Base-by-base conservation (phyloP, 805 yeast genomes). In the Jamesozyma piceae region DNA sequence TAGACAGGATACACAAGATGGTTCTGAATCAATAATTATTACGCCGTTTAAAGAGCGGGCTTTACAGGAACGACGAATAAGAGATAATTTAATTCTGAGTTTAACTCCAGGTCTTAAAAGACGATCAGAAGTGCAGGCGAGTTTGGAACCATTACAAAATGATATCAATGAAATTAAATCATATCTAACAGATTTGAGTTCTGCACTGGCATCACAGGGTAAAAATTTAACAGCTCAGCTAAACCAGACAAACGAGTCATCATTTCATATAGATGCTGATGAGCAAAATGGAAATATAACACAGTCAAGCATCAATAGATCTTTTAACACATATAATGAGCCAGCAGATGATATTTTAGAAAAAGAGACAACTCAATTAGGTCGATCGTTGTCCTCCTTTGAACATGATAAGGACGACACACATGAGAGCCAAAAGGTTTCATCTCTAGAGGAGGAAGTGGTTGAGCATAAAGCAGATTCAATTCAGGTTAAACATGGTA, bases 31-130 rank as follows among this genome's bases (percentile, higher is more conserved):
- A 18, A 41, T 41, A 9, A 45, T 45, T 15, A 33, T 47, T 19
- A 55, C 60, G 5, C 60, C 60, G 3, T 55, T 54, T 28, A 51
- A 52, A 38, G 52, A 49, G 24, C 44, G 55, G 14, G 60, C 60
- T 4, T 33, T 55, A 8, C 51, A 50, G 38, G 58, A 55, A 19
- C 50, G 50, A 28, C 38, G 49, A 26, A 15, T 50, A 20, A 44
- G 46, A 39, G 55, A 54, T 15, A 52, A 47, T 31, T 24, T 55
- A 21, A 20, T 52, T 14, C 39, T 51, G 19, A 49, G 50, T 14
- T 41, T 48, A 3, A 55, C 58, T 0, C 58, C 58, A 3, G 55
- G 58, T 28, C 39, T 50, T 36, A 48, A 46, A 33, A 41, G 47
- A 28, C 31, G 44, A 29, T 24, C 47, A 19, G 47, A 45, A 22